phyloP scores from a whole-genome alignment of 2,329 filamentous ascomycete genomes.

The Cercospora berteroae region DNA sequence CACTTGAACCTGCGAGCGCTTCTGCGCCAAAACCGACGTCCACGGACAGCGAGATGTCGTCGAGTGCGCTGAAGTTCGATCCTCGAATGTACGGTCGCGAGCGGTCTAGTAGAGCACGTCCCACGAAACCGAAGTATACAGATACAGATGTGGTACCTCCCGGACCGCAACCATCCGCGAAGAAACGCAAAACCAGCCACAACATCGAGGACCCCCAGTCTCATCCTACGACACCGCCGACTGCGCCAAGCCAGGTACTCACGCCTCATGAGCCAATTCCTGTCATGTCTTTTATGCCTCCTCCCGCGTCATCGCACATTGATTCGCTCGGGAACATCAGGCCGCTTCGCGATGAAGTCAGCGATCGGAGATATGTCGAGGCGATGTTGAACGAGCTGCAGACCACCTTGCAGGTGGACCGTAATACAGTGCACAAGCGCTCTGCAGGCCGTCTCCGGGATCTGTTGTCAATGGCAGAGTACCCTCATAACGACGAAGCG shows the following conservation, averaged over 20 bases:
- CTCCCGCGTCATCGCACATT: neutral
- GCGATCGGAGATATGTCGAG: conserved; percentile 11
- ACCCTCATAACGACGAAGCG: conserved; percentile 26
- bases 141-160: neutral
- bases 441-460: conserved; percentile 28
- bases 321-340: neutral
- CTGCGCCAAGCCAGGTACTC: neutral
- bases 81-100: conserved; percentile 13
- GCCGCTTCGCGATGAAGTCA: conserved; percentile 9
- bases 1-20: neutral
- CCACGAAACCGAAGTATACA: neutral
- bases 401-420: neutral
- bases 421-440: conserved; percentile 13
- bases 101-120: conserved; percentile 2
- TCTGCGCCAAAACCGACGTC: neutral
- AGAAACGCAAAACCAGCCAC: conserved; percentile 5
- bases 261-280: neutral
- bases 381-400: conserved; percentile 7
- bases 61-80: neutral
- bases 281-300: neutral
- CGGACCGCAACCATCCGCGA: neutral
- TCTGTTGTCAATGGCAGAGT: conserved; percentile 29
- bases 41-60: neutral
- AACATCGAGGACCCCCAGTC: neutral
- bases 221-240: neutral